These are phyloP conservation scores for Decorospora gaudefroyi DNA, from an alignment of 2,329 filamentous ascomycete genomes.

Conservation along the genomic window DNA sequence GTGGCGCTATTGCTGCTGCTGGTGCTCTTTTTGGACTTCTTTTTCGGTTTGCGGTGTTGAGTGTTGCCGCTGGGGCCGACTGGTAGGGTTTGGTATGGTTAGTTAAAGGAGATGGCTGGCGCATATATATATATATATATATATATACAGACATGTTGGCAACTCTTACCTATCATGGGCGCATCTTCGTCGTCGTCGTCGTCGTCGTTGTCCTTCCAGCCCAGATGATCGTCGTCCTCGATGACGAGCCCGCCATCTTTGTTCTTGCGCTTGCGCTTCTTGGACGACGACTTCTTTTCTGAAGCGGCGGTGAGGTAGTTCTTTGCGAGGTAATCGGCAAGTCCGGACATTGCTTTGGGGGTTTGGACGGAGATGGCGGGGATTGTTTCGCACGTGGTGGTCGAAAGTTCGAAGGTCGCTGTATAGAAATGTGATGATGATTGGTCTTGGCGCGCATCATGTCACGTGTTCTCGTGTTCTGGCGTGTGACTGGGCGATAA, in stretches of 20 bases:
- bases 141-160: conserved; percentile 33
- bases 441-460: conserved; percentile 15
- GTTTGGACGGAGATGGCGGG: conserved; percentile 10
- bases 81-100: too few relatives aligned
- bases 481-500: conserved; percentile 23
- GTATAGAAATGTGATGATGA: conserved; percentile 5
- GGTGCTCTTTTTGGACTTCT: conserved; percentile 61
- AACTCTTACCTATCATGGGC: conserved; percentile 47
- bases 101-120: too few relatives aligned
- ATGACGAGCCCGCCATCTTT: conserved; percentile 51
- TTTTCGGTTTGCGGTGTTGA: conserved; percentile 64
- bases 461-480: conserved; percentile 34
- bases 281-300: conserved; percentile 56
- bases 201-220: conserved; percentile 57
- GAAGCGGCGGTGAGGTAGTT: conserved; percentile 79
- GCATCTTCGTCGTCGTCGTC: conserved; percentile 63
- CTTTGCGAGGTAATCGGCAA: conserved; percentile 85
- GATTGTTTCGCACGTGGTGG: conserved; percentile 1
- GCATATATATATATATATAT: too few relatives aligned
- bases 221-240: conserved; percentile 59
- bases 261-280: conserved; percentile 57
- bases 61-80: conserved; percentile 39
- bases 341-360: conserved; percentile 58
- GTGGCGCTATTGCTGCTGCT: conserved; percentile 19
- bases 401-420: conserved; percentile 4